phyloP scores from a whole-genome alignment of 2,329 filamentous ascomycete species.

The Apiospora malaysiana region DNA sequence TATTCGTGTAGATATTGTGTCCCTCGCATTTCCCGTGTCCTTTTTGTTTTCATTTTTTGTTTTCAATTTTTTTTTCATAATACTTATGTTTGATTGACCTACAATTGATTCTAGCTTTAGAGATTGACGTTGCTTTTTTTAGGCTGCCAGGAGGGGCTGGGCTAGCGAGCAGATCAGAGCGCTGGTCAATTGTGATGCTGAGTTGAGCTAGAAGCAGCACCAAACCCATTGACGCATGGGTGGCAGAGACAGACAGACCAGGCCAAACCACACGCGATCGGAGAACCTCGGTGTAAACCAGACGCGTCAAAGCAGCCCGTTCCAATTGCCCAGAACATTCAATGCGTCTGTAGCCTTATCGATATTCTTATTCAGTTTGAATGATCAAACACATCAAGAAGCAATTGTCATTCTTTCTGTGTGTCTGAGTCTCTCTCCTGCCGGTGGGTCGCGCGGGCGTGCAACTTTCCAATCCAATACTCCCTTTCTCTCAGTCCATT shows the following conservation, averaged over 20 bases:
- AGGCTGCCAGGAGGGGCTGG: too few relatives aligned
- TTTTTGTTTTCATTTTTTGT: too few relatives aligned
- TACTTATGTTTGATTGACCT: background rate
- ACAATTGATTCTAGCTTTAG: background rate
- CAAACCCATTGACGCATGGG: background rate
- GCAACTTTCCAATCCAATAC: background rate
- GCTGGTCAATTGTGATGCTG: too few relatives aligned
- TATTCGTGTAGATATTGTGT: too few relatives aligned
- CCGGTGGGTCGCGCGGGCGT: background rate
- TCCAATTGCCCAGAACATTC: background rate
- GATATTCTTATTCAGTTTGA: background rate
- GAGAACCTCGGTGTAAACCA: background rate
- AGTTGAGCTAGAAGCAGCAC: too few relatives aligned
- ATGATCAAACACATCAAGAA: background rate
- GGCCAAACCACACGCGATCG: background rate
- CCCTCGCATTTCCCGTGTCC: background rate
- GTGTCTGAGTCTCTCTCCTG: background rate
- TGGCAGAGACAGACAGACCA: background rate
- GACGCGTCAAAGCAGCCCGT: background rate
- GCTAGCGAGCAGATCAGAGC: too few relatives aligned
- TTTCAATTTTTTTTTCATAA: too few relatives aligned
- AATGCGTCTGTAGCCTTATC: background rate
- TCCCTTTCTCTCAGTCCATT: background rate
- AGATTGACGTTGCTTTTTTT: background rate
- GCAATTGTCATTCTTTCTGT: background rate